Percentiles rank a stretch among this genome's conserved stretches.
These are phyloP conservation scores for Eremothecium cymbalariae DNA, from an alignment of 1,139 yeast species.

Conservation along the genomic window DNA sequence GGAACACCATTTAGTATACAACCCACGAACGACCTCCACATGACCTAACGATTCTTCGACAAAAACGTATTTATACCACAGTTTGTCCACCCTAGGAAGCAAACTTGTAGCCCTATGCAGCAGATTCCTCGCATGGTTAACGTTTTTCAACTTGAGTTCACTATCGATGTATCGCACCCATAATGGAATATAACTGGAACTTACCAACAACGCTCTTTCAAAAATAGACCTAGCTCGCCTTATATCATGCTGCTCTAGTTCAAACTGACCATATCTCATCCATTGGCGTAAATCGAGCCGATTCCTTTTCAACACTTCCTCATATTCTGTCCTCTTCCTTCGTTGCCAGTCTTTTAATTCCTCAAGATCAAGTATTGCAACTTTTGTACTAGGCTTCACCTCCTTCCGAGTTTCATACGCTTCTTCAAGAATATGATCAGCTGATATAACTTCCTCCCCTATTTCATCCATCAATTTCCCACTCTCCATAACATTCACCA, in stretches of 20 bases:
- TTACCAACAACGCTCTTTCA: constrained; percentile 80
- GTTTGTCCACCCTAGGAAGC: constrained; percentile 71
- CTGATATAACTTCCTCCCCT: constrained; percentile 38
- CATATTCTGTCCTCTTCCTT: constrained; percentile 72
- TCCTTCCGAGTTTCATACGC: constrained; percentile 44
- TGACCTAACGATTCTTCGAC: constrained; percentile 76
- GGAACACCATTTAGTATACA: constrained; percentile 73
- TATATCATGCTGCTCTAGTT: constrained; percentile 68
- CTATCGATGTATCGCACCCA: constrained; percentile 81
- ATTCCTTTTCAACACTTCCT: constrained; percentile 76
- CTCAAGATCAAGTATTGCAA: constrained; percentile 66
- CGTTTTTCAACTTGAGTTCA: constrained; percentile 62
- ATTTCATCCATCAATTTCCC: constrained; percentile 10
- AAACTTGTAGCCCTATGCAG: constrained; percentile 69
- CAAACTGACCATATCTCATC: constrained; percentile 90
- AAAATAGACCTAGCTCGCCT: constrained; percentile 76
- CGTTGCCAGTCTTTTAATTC: constrained; percentile 72
- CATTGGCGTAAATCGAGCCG: constrained; percentile 78
- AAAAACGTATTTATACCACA: constrained; percentile 78
- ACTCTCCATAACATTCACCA: too few species aligned
- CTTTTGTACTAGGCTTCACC: constrained; percentile 38
- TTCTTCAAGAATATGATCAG: constrained; percentile 48
- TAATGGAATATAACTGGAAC: constrained; percentile 64
- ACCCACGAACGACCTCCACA: constrained; percentile 49
- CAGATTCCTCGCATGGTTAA: constrained; percentile 83